Percentiles rank a stretch among this genome's conserved stretches.
Evolutionary conservation across 345 rosid genomes (phyloP).

Genomic region (Microthlaspi erraticum): DNA sequence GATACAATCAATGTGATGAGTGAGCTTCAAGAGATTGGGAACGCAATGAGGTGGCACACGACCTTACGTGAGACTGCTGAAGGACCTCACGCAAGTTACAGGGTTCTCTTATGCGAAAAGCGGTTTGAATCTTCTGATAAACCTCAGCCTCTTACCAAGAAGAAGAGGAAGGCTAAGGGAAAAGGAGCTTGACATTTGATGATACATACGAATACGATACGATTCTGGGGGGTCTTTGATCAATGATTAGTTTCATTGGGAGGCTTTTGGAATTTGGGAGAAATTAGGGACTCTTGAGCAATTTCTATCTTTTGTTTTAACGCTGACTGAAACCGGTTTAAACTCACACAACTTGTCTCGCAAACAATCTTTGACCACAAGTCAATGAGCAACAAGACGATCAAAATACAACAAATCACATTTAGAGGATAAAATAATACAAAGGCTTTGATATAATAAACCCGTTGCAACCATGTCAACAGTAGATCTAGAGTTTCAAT

Average conservation of each 20-base stretch:
- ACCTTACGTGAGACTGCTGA: slow-evolving; percentile 76
- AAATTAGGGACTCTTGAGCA: background rate
- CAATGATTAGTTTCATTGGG: slow-evolving; percentile 10
- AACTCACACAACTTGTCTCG: background rate
- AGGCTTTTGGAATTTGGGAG: slow-evolving; percentile 6
- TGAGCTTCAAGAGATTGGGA: slow-evolving; percentile 76
- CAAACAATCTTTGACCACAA: background rate
- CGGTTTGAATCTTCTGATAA: slow-evolving; percentile 43
- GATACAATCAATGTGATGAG: slow-evolving; percentile 76
- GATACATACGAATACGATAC: background rate
- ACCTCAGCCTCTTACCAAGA: slow-evolving; percentile 20
- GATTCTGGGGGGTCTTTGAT: background rate
- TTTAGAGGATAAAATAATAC: no score
- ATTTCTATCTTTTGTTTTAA: background rate
- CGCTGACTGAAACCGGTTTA: background rate
- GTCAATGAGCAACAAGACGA: no score
- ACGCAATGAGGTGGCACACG: slow-evolving; percentile 82
- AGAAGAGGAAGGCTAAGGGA: slow-evolving; percentile 37
- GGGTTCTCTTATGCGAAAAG: slow-evolving; percentile 80
- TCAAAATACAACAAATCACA: no score
- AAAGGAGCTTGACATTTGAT: slow-evolving; percentile 29
- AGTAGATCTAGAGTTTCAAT: no score
- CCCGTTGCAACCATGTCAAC: no score
- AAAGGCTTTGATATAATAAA: no score
- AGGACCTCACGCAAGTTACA: slow-evolving; percentile 96